Evolutionary conservation across 176 grass and related monocot species (phyloP).

Genomic region (Aegilops umbellulata): DNA sequence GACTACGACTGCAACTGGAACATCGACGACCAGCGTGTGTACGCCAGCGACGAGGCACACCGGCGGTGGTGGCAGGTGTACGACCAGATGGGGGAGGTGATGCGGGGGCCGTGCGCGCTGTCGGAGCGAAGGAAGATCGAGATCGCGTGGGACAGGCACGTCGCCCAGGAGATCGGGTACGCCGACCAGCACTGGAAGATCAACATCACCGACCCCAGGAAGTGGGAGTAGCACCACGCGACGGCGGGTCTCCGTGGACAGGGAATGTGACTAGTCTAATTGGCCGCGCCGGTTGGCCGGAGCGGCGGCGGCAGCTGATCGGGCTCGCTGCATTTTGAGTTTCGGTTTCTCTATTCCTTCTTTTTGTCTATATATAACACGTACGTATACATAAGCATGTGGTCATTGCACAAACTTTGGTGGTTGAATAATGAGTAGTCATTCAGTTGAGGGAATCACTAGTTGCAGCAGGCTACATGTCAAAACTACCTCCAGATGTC

Average conservation of each 20-base stretch:
- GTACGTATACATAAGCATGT: not conserved
- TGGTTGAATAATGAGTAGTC: not conserved
- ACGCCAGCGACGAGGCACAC: conserved; percentile 81
- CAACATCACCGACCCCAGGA: conserved; percentile 71
- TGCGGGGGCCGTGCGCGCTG: conserved; percentile 57
- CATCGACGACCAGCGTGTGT: conserved; percentile 56
- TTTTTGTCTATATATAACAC: conserved; percentile 28
- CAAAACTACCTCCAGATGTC: too few species aligned
- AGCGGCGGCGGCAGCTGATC: not conserved
- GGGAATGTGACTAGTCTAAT: not conserved
- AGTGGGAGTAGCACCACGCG: conserved; percentile 29
- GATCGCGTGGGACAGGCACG: conserved; percentile 55
- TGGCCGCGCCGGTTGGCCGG: not conserved
- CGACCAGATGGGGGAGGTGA: conserved; percentile 61
- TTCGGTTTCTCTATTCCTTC: not conserved
- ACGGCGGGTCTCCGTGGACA: not conserved
- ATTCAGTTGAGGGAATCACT: not conserved
- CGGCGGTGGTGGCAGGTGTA: conserved; percentile 78
- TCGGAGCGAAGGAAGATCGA: conserved; percentile 57
- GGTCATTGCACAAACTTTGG: conserved; percentile 1
- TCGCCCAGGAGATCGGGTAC: conserved; percentile 49
- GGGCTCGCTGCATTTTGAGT: conserved; percentile 23
- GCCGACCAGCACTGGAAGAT: conserved; percentile 73
- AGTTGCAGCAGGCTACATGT: too few species aligned
- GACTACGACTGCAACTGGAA: conserved; percentile 99